Base-by-base conservation (phyloP, 768 basidiomycete species). In the Candolleomyces aberdarensis region DNA sequence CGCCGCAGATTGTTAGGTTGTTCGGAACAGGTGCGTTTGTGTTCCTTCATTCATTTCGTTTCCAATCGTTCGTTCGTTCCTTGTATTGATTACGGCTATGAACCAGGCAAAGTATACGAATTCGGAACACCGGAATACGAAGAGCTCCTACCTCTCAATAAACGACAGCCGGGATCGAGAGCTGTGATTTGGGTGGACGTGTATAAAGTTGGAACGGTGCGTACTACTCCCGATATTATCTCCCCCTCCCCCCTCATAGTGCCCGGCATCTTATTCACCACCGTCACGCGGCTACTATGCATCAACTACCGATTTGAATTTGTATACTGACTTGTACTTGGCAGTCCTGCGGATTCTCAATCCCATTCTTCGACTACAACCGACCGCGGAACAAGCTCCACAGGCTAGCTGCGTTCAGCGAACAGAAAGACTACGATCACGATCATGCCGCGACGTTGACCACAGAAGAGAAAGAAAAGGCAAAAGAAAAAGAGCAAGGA, bases 311-410 rank as follows among this genome's bases (percentile, higher is more conserved):
- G 36, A 36, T 36, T 36, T 36, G 8, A 36, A 36, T 26, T 26
- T 26, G 26, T 3, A 26, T 26, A 6, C 36, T 36, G 36, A 36
- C 36, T 36, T 7, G 1, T 5, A 36, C 57, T 22, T 1, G 13
- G 26, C 62, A 86, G 86, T 85, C 85, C 0, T 87, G 84, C 63
- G 85, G 86, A 36, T 86, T 75, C 60, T 78, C 77, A 0, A 77
- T 86, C 19, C 86, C 86, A 3, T 78, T 76, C 63, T 86, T 79
- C 66, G 70, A 72, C 39, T 87, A 79, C 73, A 70, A 78, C 43
- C 67, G 72, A 2, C 76, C 83, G 52, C 81, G 86, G 26, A 77
- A 77, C 31, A 71, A 72, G n/a, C 78, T 84, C 3, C 74, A 80
- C 40, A 69, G 75, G 6, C 75, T 62, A 58, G 72, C 73, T 44